Evolutionary conservation across 140 eudicot species (phyloP).

Genomic region (Oenanthe javanica): DNA sequence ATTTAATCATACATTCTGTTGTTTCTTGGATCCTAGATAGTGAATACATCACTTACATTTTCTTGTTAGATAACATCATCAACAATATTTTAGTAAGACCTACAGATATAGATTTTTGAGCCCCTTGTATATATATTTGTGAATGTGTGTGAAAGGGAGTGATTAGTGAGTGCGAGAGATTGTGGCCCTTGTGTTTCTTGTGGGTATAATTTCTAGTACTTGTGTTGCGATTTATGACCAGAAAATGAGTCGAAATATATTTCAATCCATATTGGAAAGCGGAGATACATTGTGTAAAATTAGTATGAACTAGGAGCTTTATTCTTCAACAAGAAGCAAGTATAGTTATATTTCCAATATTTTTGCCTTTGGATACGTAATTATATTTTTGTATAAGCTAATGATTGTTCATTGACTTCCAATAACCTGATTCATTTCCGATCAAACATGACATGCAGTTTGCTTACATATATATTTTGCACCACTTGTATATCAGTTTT

Average conservation of each 20-base stretch:
- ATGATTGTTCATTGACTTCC: background rate
- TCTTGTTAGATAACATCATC: background rate
- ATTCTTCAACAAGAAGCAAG: background rate
- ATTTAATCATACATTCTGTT: background rate
- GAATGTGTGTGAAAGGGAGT: background rate
- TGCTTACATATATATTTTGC: background rate
- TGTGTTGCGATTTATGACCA: background rate
- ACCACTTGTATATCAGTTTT: constrained; percentile 45
- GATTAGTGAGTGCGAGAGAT: background rate
- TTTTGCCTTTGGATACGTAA: background rate
- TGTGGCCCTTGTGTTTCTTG: background rate
- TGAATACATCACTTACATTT: background rate
- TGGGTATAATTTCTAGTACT: background rate
- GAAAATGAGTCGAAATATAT: background rate
- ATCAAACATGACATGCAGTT: background rate
- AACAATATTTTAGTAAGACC: background rate
- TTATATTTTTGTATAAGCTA: background rate
- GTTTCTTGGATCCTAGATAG: background rate
- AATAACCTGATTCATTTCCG: background rate
- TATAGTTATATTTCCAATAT: background rate
- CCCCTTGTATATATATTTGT: background rate
- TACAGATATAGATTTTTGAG: too few relatives aligned
- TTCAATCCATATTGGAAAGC: background rate
- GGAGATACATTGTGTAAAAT: background rate
- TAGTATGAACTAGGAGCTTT: background rate